These are phyloP conservation scores for Fagopyrum homotropicum DNA, from an alignment of 148 eudicot genomes.

Conservation along the genomic window DNA sequence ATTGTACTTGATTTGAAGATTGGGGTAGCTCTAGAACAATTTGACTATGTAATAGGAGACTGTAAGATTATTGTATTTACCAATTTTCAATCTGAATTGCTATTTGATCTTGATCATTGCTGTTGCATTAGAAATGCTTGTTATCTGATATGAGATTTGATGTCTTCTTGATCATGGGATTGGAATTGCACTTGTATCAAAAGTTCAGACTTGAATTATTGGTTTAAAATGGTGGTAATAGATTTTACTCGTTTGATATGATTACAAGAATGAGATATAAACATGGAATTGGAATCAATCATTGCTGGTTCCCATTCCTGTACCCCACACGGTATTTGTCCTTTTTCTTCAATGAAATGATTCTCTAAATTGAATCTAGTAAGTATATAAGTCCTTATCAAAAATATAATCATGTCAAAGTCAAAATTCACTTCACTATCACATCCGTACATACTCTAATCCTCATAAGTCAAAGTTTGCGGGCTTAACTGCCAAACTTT, in stretches of 20 bases:
- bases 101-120: neutral
- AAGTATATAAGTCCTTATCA: neutral
- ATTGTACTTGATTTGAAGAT: neutral
- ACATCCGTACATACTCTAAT: neutral
- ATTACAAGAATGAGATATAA: no score
- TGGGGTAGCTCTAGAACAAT: neutral
- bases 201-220: neutral
- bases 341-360: neutral
- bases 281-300: no score
- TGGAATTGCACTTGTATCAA: neutral
- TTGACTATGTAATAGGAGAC: neutral
- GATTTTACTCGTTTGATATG: neutral
- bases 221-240: neutral
- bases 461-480: neutral
- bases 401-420: neutral
- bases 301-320: no score
- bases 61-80: neutral
- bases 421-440: neutral
- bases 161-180: neutral
- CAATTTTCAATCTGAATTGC: neutral
- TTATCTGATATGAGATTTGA: neutral
- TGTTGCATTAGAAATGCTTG: neutral
- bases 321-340: no score
- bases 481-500: neutral
- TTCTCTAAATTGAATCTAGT: neutral